Percentiles rank a stretch among this genome's conserved stretches.
Conservation (phyloP, 495 filamentous ascomycete genomes). For the Cudoniella acicularis region DNA sequence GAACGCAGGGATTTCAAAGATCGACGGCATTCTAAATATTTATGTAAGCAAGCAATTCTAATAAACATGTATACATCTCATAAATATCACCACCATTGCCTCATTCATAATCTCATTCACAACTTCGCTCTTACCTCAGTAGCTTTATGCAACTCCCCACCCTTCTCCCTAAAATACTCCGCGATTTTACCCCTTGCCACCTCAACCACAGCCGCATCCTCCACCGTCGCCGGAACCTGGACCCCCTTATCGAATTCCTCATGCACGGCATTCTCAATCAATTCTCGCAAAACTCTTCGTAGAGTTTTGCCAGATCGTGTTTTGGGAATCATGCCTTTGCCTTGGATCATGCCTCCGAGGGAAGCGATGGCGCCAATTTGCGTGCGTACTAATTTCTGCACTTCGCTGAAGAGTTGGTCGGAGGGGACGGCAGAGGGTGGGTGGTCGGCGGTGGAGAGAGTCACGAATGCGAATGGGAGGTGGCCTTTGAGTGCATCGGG, state of each 20-base stretch:
- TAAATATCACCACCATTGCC: background rate
- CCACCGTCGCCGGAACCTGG: constrained; percentile 49
- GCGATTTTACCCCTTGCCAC: constrained; percentile 43
- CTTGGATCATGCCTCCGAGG: constrained; percentile 79
- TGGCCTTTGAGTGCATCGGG: constrained; percentile 85
- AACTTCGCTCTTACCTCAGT: constrained; percentile 57
- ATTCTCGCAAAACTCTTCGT: constrained; percentile 71
- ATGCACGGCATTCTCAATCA: constrained; percentile 65
- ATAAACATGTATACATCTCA: too few species aligned
- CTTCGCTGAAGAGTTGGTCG: constrained; percentile 42
- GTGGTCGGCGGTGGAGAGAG: constrained; percentile 46
- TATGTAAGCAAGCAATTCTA: too few species aligned
- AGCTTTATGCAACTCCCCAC: constrained; percentile 41
- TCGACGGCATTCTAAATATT: too few species aligned
- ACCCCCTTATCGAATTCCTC: constrained; percentile 48
- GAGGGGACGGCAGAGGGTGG: constrained; percentile 43
- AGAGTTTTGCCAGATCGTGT: constrained; percentile 87
- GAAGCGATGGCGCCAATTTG: constrained; percentile 87
- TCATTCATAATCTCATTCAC: too few species aligned
- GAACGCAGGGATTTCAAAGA: too few species aligned
- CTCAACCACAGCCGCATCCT: constrained; percentile 46
- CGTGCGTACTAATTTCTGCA: constrained; percentile 66
- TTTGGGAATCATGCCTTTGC: constrained; percentile 87
- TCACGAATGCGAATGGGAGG: constrained; percentile 85
- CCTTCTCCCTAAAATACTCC: constrained; percentile 44